Evolutionary conservation across 371 early-diverging fungal species (phyloP), one percentile per base, ranked within the genome.

Genomic region (Vairimorpha apis): DNA sequence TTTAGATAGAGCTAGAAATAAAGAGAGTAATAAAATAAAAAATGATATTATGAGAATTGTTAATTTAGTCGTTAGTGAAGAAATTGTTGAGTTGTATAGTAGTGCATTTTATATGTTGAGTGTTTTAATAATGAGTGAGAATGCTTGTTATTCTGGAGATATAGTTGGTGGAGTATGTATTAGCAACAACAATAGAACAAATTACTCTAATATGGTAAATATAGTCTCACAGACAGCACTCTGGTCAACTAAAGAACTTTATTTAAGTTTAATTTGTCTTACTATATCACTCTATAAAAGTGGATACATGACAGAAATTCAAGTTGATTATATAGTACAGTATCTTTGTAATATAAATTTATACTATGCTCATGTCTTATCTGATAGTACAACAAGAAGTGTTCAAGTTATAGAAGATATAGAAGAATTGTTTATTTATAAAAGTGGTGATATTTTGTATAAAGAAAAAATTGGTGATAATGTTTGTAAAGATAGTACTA

Each of bases 401-500:
- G 13, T 60, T 16, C 32, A 2, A n/a, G 35, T 13, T 1, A 18
- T 1, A 35, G 41, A 32, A 7, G 38, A 70, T 47, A 35, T 70
- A 38, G 70, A 70, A 33, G 70, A 70, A 37, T 47, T 62, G 35
- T 70, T 70, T 62, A 51, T 70, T 12, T 37, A 49, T 27, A 47
- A 47, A 18, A 62, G 27, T 35, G 23, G 44, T 2, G 23, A 41
- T n/a, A 62, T n/a, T n/a, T n/a, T n/a, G n/a, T n/a, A n/a, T n/a
- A n/a, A n/a, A n/a, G n/a, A n/a, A n/a, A n/a, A n/a, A n/a, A n/a
- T n/a, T n/a, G n/a, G n/a, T n/a, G n/a, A n/a, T n/a, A n/a, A n/a
- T n/a, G n/a, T n/a, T n/a, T n/a, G n/a, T n/a, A n/a, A n/a, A n/a
- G n/a, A n/a, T n/a, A n/a, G n/a, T n/a, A n/a, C n/a, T n/a, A n/a